Evolutionary conservation across 371 early-diverging fungal species (phyloP).

Genomic region (Fennellomyces sp.): DNA sequence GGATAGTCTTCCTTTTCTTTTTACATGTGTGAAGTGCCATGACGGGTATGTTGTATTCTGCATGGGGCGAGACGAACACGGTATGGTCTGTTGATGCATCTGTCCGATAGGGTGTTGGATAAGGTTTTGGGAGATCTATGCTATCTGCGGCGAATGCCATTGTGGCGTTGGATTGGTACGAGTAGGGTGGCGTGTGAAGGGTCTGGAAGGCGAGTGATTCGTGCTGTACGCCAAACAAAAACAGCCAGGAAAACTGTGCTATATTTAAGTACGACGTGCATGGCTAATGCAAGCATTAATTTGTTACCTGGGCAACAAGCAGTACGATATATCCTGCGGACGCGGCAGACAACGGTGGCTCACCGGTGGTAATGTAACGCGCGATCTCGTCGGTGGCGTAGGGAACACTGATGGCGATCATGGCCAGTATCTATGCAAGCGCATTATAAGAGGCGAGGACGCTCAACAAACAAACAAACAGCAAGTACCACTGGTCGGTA

Average conservation of each 20-base stretch:
- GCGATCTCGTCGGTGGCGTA: slow-evolving; percentile 33
- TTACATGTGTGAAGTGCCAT: slow-evolving; percentile 46
- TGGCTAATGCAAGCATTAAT: background rate
- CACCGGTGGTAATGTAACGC: slow-evolving; percentile 18
- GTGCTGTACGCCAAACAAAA: slow-evolving; percentile 34
- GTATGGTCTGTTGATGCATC: slow-evolving; percentile 22
- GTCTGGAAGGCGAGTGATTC: slow-evolving; percentile 13
- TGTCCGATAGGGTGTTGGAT: background rate
- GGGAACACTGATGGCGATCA: slow-evolving; percentile 36
- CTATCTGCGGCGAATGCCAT: background rate
- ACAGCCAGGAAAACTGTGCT: slow-evolving; percentile 35
- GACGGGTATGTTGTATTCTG: slow-evolving; percentile 39
- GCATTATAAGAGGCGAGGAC: background rate
- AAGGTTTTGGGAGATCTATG: background rate
- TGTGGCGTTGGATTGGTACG: slow-evolving; percentile 6
- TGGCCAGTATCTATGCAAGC: slow-evolving; percentile 24
- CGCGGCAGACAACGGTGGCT: slow-evolving; percentile 18
- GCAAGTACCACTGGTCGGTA: slow-evolving; percentile 30
- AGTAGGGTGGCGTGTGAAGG: background rate
- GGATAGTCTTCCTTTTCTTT: too few species aligned
- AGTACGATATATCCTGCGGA: slow-evolving; percentile 36
- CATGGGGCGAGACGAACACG: slow-evolving; percentile 32
- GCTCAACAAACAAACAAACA: background rate
- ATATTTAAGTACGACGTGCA: too few species aligned
- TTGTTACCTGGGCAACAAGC: slow-evolving; percentile 31